A percentile compares a stretch with the other conserved stretches of the same genome.
Evolutionary conservation across 2,329 filamentous ascomycete species (phyloP).

Genomic region (Diaporthe batatas): DNA sequence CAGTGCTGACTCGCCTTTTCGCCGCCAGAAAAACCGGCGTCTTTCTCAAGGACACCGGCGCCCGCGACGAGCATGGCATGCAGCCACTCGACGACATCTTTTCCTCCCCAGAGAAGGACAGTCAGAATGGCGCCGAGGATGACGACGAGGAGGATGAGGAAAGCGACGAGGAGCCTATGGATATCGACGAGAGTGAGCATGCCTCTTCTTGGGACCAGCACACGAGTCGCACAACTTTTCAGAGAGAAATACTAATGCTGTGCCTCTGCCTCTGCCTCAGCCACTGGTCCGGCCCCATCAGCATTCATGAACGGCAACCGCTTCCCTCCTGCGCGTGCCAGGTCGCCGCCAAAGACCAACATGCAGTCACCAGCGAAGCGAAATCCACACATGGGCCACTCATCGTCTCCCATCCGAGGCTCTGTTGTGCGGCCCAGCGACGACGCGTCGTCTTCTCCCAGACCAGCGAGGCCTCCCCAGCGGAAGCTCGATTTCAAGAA

Average conservation of each 20-base stretch:
- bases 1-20: not conserved
- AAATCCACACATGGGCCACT: slow-evolving; percentile 69
- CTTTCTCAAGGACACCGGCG: slow-evolving; percentile 80
- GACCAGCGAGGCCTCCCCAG: slow-evolving; percentile 59
- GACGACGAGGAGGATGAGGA: slow-evolving; percentile 51
- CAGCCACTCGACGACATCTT: slow-evolving; percentile 90
- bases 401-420: slow-evolving; percentile 63
- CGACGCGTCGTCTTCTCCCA: slow-evolving; percentile 42
- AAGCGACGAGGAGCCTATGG: slow-evolving; percentile 65
- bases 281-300: slow-evolving; percentile 65
- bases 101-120: slow-evolving; percentile 80
- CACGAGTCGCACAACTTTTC: not conserved
- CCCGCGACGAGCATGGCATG: slow-evolving; percentile 92
- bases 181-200: slow-evolving; percentile 54
- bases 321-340: slow-evolving; percentile 60
- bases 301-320: slow-evolving; percentile 65
- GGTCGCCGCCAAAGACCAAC: slow-evolving; percentile 75
- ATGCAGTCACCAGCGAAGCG: slow-evolving; percentile 72
- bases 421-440: slow-evolving; percentile 51
- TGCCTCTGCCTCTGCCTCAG: slow-evolving; percentile 49
- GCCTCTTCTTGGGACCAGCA: slow-evolving; percentile 42
- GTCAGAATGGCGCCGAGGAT: slow-evolving; percentile 49
- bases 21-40: slow-evolving; percentile 87
- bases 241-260: slow-evolving; percentile 14
- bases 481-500: slow-evolving; percentile 67